Base-by-base conservation (phyloP, 371 early-diverging fungal genomes). In the Chytridiales sp. region DNA sequence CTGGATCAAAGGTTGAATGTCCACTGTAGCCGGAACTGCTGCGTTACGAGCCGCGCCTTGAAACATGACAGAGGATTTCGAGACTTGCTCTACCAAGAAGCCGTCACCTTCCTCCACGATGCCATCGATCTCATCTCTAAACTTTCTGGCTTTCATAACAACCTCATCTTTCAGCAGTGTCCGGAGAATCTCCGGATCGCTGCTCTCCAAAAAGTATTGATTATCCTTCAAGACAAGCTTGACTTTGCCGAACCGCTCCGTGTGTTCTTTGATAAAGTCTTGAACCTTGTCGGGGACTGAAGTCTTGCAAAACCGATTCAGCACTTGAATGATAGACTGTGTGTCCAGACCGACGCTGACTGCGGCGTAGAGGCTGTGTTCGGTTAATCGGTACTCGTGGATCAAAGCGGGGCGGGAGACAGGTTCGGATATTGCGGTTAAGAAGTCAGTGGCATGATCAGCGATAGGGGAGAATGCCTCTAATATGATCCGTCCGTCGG, bases 301-400 rank as follows among this genome's bases (percentile, higher is more conserved):
- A 5, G 48, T 46, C 49, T 76, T 76, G 58, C 62, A 61, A 21
- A 76, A 65, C 21, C 72, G 52, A 8, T 93, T 86, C 55, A 99
- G 73, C 1, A 97, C 96, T 55, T 89, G 84, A 44, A 99, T 88
- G 56, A 99, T 99, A 68, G 91, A 91, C 46, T 92, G 91, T 6
- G 99, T 94, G 44, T 94, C 92, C 49, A 99, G 77, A 4, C 99
- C 99, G 4, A 99, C 97, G 41, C 60, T 96, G 3, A 99, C 99
- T 8, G 99, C 99, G 17, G 99, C 99, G 74, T 99, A 98, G 1
- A 99, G 82, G 11, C 97, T 97, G 73, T 97, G 98, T 4, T 96
- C 87, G 0, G 99, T 99, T 50, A 99, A 76, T 65, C 90, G 88
- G 79, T 98, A 99, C 76, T 99, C 99, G 69, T 99, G 99, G 47